Conservation (phyloP, 345 rosid species). For the Syzygium jambos region DNA sequence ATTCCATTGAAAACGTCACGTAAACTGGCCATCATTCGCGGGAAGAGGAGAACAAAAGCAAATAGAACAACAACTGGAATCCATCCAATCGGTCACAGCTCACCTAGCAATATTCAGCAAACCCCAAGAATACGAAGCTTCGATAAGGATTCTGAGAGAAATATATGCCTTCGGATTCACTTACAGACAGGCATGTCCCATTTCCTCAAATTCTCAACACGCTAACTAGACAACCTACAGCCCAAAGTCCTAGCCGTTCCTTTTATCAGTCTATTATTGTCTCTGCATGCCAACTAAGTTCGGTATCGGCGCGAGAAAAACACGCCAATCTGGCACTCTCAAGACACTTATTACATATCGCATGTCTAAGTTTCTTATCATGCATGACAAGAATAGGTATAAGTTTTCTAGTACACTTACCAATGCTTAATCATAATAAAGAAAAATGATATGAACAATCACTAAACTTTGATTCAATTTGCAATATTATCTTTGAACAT, state of each 20-base stretch:
- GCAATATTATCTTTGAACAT: too few species aligned
- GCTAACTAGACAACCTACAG: neutral
- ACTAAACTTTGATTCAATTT: too few species aligned
- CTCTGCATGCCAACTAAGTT: neutral
- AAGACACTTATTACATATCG: neutral
- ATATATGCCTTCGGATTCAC: neutral
- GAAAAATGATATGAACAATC: too few species aligned
- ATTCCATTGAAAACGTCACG: neutral
- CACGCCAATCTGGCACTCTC: too few species aligned
- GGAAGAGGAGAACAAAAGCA: neutral
- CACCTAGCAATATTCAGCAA: neutral
- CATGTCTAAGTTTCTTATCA: neutral
- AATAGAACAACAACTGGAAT: neutral
- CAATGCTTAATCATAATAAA: neutral
- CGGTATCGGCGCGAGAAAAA: neutral
- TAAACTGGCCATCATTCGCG: neutral
- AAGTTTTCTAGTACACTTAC: neutral
- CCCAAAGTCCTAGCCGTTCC: neutral
- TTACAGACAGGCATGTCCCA: neutral
- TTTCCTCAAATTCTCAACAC: neutral
- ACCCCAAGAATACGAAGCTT: neutral
- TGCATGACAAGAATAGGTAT: neutral
- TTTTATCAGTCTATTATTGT: neutral
- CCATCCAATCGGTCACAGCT: neutral
- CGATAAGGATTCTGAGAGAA: neutral